A percentile compares a stretch with the other conserved stretches of the same genome.
Conservation (phyloP, 1,284 basidiomycete genomes). For the Moniliophthora roreri region DNA sequence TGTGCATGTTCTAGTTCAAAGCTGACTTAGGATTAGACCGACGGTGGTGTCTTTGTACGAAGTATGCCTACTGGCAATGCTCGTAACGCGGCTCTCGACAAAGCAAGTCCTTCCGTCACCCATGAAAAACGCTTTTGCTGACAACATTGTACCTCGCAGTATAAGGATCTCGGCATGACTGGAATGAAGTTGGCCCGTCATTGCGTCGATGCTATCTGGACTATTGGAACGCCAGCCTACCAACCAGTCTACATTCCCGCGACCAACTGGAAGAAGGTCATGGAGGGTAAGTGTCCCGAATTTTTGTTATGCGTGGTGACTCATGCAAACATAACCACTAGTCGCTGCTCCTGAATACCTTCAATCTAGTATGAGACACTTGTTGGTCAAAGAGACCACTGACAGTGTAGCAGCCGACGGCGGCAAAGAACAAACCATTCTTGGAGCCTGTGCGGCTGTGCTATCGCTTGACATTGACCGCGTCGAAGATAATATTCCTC, state of each 20-base stretch:
- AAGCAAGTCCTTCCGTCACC: not conserved
- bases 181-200: no score
- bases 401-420: not conserved
- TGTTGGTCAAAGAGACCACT: conserved; percentile 2
- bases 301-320: not conserved
- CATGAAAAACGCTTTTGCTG: no score
- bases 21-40: not conserved
- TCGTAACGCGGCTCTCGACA: conserved; percentile 1
- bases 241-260: not conserved
- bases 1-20: not conserved
- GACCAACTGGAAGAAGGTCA: conserved; percentile 1
- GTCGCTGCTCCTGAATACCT: conserved; percentile 1
- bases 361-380: not conserved
- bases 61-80: conserved; percentile 4
- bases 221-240: not conserved
- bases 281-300: not conserved
- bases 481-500: conserved; percentile 6
- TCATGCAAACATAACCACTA: no score
- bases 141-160: no score
- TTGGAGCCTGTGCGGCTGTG: not conserved
- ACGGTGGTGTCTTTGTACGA: conserved; percentile 1
- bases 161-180: no score
- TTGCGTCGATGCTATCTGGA: no score
- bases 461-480: not conserved
- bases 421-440: not conserved